Evolutionary conservation across 306 rosid genomes (phyloP), one percentile per base, ranked within the genome.

Genomic region (Notholithocarpus densiflorus): DNA sequence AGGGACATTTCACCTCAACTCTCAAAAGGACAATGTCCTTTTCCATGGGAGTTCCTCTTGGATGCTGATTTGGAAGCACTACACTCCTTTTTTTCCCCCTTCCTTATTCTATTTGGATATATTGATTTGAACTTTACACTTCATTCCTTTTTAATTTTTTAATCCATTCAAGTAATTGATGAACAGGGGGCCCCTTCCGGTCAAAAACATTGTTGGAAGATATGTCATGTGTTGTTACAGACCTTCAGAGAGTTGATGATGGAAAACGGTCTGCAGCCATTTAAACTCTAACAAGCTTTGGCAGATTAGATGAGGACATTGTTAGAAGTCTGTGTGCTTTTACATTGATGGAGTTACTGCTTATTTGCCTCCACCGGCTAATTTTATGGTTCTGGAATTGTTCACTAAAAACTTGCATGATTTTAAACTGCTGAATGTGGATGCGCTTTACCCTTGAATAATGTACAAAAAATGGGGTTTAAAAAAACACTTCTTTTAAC

Each of bases 121-220:
- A n/a, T 69, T 26, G n/a, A 64, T 64, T 1, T 13, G 19, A 64
- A 64, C n/a, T 20, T 32, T 20, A 17, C 7, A 13, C 18, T 57
- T 26, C 3, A 3, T 66, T 56, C 31, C 5, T 55, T 54, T 32
- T 18, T 2, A 12, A 3, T 32, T 17, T 54, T 54, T 60, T 77
- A 27, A 66, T 19, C 6, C 15, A 8, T 66, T 40, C 53, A 21
- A 56, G 57, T 51, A 37, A 56, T 17, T 64, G 31, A 31, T 62
- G 43, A 60, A 79, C 84, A 85, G 91, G 91, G 91, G 91, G 51
- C 75, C 91, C 75, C 89, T 88, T 62, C 86, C 89, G 8, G 31
- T 77, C 1, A 65, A 81, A 9, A 86, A 78, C 78, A 81, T 83
- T 32, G 14, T 83, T 21, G 91, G 89, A 80, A 83, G 91, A 79